These are phyloP conservation scores for Teunomyces barrocoloradensis DNA, from an alignment of 805 yeast genomes.

Conservation along the genomic window DNA sequence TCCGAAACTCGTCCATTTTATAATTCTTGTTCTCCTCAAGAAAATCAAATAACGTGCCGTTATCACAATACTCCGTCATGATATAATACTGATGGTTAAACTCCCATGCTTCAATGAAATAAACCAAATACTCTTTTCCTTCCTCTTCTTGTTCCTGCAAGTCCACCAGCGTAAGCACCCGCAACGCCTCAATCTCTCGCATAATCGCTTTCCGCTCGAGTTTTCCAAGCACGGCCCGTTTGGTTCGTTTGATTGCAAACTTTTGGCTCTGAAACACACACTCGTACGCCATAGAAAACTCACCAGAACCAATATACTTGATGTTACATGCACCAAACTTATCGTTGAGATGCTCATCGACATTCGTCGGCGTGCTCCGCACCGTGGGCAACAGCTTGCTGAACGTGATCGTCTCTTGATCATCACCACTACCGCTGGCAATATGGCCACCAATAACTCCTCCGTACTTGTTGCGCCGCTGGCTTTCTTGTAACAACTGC, in stretches of 20 bases:
- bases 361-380: slow-evolving; percentile 5
- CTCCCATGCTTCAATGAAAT: slow-evolving; percentile 85
- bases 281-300: slow-evolving; percentile 84
- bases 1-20: slow-evolving; percentile 91
- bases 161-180: slow-evolving; percentile 34
- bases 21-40: slow-evolving; percentile 70
- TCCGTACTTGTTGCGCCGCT: background rate
- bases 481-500: slow-evolving; percentile 4
- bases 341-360: slow-evolving; percentile 45
- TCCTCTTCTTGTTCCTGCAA: slow-evolving; percentile 46
- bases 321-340: slow-evolving; percentile 60
- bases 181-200: slow-evolving; percentile 75
- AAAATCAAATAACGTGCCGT: slow-evolving; percentile 84
- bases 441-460: background rate
- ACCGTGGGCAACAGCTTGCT: background rate
- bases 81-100: slow-evolving; percentile 72
- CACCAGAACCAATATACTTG: slow-evolving; percentile 75
- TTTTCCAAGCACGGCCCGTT: slow-evolving; percentile 52
- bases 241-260: slow-evolving; percentile 87
- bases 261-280: slow-evolving; percentile 65
- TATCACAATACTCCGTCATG: slow-evolving; percentile 94
- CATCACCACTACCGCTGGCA: background rate
- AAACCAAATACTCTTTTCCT: slow-evolving; percentile 75
- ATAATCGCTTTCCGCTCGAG: slow-evolving; percentile 58
- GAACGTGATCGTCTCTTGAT: background rate